Evolutionary conservation across 2,329 filamentous ascomycete genomes (phyloP), one percentile per base, ranked within the genome.

Genomic region (Truncatella angustata): DNA sequence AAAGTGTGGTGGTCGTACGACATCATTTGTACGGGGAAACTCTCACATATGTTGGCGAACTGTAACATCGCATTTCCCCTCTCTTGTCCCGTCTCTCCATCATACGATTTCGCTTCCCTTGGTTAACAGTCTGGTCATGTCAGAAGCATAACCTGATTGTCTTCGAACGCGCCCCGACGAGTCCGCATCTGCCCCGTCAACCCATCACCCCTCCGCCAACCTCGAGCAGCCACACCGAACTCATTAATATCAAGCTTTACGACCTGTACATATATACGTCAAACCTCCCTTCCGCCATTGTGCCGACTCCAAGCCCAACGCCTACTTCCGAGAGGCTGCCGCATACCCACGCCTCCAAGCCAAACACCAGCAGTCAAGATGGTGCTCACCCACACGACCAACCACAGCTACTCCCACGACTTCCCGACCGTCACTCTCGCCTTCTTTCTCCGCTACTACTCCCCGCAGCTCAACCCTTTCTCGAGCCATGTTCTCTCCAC

Each of bases 381-480:
- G 81, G 81, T 85, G 57, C 79, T 85, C 71, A 82, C 79, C 5
- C 81, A 84, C 69, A 82, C 80, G 50, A 85, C 82, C 62, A 84
- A 81, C 71, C 87, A 89, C 69, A 82, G 80, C 63, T 91, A 92
- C 78, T 80, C 85, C 58, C 90, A 93, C 71, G 86, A 88, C 45
- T 93, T 93, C 74, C 85, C 88, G 56, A 89, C 89, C 68, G 90
- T 94, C 56, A 91, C 89, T 45, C 86, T 94, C 69, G 90, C 90
- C 73, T 94, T 91, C 79, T 94, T 93, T 73, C 86, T 94, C 46
- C 88, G 90, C 59, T 94, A 94, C 73, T 91, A 88, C 54, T 83
- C 80, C 4, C 79, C 80, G 26, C 76, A 82, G 58, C 73, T 82
- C 58, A 94, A 93, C 65, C 90, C 90, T 5, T 92, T 93, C 74